phyloP scores from a whole-genome alignment of 352 stramenopile genomes.

The Phytophthora foliorum region DNA sequence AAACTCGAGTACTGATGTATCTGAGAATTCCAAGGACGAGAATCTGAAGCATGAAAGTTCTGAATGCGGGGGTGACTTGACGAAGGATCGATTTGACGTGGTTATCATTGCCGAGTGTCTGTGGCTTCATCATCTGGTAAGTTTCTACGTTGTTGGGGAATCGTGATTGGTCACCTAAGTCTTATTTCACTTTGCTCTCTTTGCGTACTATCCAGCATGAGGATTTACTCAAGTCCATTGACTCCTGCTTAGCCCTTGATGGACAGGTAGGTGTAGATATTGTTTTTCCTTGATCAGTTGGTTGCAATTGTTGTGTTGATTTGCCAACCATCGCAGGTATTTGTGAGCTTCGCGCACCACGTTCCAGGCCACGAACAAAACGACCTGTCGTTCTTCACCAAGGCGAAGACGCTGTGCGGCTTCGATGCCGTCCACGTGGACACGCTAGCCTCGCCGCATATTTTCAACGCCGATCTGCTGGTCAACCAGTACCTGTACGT shows the following conservation, averaged over 20 bases:
- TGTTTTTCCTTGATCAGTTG: background rate
- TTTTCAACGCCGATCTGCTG: conserved; percentile 53
- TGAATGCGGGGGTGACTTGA: background rate
- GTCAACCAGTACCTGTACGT: conserved; percentile 61
- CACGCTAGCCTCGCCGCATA: conserved; percentile 48
- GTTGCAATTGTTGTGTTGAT: conserved; percentile 1
- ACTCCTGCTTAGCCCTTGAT: conserved; percentile 36
- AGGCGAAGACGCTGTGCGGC: conserved; percentile 46
- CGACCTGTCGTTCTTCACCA: conserved; percentile 64
- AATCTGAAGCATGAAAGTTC: background rate
- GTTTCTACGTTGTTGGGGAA: background rate
- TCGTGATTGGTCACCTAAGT: no score
- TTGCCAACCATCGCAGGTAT: conserved; percentile 29
- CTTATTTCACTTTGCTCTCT: background rate
- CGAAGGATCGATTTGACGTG: conserved; percentile 42
- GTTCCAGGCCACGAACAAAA: conserved; percentile 57
- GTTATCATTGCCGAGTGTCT: conserved; percentile 62
- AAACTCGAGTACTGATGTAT: background rate
- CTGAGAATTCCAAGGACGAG: background rate
- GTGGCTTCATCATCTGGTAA: conserved; percentile 60
- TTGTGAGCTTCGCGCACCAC: conserved; percentile 65
- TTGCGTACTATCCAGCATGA: conserved; percentile 36
- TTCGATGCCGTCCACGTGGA: conserved; percentile 53
- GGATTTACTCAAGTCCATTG: conserved; percentile 55
- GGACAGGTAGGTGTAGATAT: conserved; percentile 37